Evolutionary conservation across 1,284 basidiomycete species (phyloP), one percentile per base, ranked within the genome.

Genomic region (Paramarasmius palmivorus): DNA sequence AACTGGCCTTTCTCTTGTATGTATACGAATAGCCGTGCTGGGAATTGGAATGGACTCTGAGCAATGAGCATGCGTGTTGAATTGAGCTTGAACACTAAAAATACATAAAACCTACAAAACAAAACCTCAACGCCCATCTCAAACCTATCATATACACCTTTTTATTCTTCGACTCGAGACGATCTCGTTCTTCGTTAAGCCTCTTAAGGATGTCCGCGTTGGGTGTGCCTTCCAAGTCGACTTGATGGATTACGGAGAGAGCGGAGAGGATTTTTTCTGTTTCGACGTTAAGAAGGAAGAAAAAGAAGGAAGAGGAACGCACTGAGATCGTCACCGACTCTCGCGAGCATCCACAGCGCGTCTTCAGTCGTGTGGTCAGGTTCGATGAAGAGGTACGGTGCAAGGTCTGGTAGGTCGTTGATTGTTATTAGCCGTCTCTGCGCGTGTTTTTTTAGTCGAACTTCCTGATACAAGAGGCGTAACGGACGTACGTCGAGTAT

Each of bases 371-470:
- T 57, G 54, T 84, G 78, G 52, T 86, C 73, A 0, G 92, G 92
- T 6, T 83, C 78, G 19, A 80, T 65, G 66, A 93, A 96, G 69
- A 95, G 85, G 67, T 87, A 94, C 0, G 87, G 81, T 0, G 83
- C 86, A 15, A 85, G 71, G 0, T 64, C 62, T 0, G 88, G 79
- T 42, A 95, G 77, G 55, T 94, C 90, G 39, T 77, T 73, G 35
- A 94, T 66, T 44, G 84, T 86, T 6, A 77, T 78, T 2, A 90
- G 72, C 19, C 92, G 86, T 36, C 89, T 84, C 88, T 93, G 57
- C n/a, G n/a, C n/a, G n/a, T n/a, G n/a, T n/a, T 10, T n/a, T n/a
- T n/a, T n/a, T 17, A 9, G 44, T 19, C n/a, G 12, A 20, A 19
- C 32, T 17, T 50, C 9, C 45, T 29, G 20, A 4, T 25, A 36